phyloP scores from a whole-genome alignment of 306 rosid species.

The Carpinus viminea region DNA sequence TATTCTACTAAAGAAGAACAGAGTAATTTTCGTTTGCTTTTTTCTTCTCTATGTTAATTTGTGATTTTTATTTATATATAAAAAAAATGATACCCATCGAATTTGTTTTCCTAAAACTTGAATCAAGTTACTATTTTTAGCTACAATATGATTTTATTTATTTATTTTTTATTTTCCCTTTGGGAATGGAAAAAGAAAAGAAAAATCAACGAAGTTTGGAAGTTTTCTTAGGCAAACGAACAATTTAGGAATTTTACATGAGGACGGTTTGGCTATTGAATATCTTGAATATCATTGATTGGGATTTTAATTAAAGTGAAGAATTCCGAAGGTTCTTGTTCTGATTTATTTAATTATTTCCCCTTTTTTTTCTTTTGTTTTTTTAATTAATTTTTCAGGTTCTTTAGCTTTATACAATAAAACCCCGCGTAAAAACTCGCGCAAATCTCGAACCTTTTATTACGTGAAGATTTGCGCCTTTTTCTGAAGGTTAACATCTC shows the following conservation, averaged over 20 bases:
- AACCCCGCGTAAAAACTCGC: not conserved
- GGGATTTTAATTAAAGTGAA: not conserved
- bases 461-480: slow-evolving; percentile 7
- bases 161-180: not conserved
- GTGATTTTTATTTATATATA: not conserved
- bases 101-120: not conserved
- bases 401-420: not conserved
- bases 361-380: not conserved
- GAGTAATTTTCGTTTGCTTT: not conserved
- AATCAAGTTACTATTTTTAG: not conserved
- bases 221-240: not conserved
- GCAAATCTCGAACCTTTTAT: slow-evolving; percentile 14
- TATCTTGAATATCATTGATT: not conserved
- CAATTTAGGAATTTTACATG: not conserved
- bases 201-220: not conserved
- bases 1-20: not conserved
- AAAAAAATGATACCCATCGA: not conserved
- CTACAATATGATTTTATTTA: not conserved
- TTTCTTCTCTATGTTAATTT: not conserved
- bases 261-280: not conserved
- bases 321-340: not conserved
- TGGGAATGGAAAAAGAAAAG: not conserved
- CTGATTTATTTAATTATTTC: not conserved
- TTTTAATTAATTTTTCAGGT: not conserved
- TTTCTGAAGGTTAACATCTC: slow-evolving; percentile 9